Conservation (phyloP, 805 yeast genomes). For the Candida suzukii region DNA sequence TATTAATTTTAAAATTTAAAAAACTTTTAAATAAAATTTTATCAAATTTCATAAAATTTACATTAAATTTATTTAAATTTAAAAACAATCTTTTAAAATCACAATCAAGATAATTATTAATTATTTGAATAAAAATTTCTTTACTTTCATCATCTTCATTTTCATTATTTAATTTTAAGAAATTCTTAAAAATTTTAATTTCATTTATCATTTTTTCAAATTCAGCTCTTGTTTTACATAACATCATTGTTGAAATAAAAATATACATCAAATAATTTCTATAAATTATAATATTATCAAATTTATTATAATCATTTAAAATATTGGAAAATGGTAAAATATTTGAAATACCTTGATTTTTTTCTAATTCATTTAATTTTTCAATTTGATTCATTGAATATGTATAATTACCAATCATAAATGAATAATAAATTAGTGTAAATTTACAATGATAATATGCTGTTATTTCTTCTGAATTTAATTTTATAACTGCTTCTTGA, state of each 20-base stretch:
- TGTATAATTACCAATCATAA: constrained; percentile 16
- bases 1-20: constrained; percentile 8
- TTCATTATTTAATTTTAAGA: neutral
- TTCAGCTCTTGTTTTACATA: neutral
- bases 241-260: neutral
- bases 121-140: constrained; percentile 1
- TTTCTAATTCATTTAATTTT: constrained; percentile 2
- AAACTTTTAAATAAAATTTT: constrained; percentile 17
- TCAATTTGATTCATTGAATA: constrained; percentile 15
- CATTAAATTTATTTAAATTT: neutral
- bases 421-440: constrained; percentile 18
- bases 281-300: neutral
- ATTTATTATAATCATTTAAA: neutral
- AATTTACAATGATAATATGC: constrained; percentile 25
- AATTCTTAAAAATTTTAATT: neutral
- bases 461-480: constrained; percentile 12
- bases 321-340: constrained; percentile 1
- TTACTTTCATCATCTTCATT: neutral
- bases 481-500: neutral
- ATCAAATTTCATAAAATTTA: neutral
- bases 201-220: neutral
- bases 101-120: neutral
- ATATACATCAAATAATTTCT: neutral
- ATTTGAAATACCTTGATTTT: neutral
- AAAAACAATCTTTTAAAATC: neutral